Evolutionary conservation across 352 stramenopile species (phyloP).

Genomic region (Phytophthora agathidicida): DNA sequence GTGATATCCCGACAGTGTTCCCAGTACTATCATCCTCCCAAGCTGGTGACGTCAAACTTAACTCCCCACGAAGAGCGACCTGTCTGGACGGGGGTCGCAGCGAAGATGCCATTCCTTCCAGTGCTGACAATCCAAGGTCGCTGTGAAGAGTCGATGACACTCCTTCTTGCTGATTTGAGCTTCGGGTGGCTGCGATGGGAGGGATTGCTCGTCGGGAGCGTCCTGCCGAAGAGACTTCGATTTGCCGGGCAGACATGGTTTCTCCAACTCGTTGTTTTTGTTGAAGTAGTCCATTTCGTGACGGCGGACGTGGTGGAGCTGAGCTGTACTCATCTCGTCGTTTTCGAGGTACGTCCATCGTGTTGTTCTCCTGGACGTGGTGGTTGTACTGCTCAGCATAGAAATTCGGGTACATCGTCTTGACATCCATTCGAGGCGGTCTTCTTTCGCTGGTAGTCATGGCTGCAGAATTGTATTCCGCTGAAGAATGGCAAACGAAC

Average conservation of each 20-base stretch:
- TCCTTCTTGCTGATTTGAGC: constrained; percentile 32
- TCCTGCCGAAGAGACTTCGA: not conserved
- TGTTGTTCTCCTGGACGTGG: constrained; percentile 31
- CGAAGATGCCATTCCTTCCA: not conserved
- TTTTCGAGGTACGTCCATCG: constrained; percentile 22
- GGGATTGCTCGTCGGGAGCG: constrained; percentile 3
- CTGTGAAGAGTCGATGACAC: not conserved
- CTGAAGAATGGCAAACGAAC: too few species aligned
- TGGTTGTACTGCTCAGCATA: constrained; percentile 57
- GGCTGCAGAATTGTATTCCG: too few species aligned
- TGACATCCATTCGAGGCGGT: constrained; percentile 23
- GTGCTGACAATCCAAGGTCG: not conserved
- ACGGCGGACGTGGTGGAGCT: constrained; percentile 8
- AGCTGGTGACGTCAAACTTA: constrained; percentile 23
- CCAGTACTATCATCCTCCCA: constrained; percentile 13
- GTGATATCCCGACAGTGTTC: constrained; percentile 4
- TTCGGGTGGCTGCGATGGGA: constrained; percentile 8
- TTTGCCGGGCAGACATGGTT: not conserved
- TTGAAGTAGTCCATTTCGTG: constrained; percentile 10
- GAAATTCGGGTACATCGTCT: constrained; percentile 64
- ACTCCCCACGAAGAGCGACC: constrained; percentile 41
- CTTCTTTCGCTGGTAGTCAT: constrained; percentile 16
- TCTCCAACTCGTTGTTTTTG: not conserved
- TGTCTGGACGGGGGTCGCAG: constrained; percentile 35
- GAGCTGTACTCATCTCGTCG: constrained; percentile 16